Conservation (phyloP, 805 yeast genomes). For the Spathaspora passalidarum region DNA sequence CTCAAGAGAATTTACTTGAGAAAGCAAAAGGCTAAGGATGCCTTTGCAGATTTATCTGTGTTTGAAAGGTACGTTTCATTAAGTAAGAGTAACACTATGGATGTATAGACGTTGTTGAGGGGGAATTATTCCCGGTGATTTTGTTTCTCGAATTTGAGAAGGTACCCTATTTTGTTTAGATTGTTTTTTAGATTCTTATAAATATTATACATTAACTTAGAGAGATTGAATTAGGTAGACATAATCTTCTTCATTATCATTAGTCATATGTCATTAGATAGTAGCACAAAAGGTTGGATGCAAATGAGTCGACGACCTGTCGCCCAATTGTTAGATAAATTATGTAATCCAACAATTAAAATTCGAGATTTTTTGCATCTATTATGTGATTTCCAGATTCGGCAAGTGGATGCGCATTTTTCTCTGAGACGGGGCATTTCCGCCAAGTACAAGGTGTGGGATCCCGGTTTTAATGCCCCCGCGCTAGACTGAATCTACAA, state of each 20-base stretch:
- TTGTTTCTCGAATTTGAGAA: not conserved
- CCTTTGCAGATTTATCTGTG: not conserved
- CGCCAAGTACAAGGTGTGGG: too few species aligned
- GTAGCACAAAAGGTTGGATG: too few species aligned
- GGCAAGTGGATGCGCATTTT: not conserved
- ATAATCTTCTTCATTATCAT: too few species aligned
- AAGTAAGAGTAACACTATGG: conserved; percentile 50
- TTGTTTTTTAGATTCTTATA: not conserved
- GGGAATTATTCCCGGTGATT: too few species aligned
- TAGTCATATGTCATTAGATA: too few species aligned
- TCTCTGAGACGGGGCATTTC: too few species aligned
- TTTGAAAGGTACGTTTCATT: conserved; percentile 61
- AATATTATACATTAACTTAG: not conserved
- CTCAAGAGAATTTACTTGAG: conserved; percentile 56
- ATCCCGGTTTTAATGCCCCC: not conserved
- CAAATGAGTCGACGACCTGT: too few species aligned
- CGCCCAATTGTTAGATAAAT: too few species aligned
- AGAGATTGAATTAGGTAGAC: too few species aligned
- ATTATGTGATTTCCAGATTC: not conserved
- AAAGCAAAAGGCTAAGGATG: conserved; percentile 16
- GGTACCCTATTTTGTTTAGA: not conserved
- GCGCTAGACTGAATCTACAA: too few species aligned
- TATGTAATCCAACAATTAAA: too few species aligned
- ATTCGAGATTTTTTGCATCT: too few species aligned
- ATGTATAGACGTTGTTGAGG: conserved; percentile 1